Percentiles rank a stretch among this genome's conserved stretches.
Evolutionary conservation across 2,329 filamentous ascomycete genomes (phyloP).

Genomic region (Ophiostoma ips): DNA sequence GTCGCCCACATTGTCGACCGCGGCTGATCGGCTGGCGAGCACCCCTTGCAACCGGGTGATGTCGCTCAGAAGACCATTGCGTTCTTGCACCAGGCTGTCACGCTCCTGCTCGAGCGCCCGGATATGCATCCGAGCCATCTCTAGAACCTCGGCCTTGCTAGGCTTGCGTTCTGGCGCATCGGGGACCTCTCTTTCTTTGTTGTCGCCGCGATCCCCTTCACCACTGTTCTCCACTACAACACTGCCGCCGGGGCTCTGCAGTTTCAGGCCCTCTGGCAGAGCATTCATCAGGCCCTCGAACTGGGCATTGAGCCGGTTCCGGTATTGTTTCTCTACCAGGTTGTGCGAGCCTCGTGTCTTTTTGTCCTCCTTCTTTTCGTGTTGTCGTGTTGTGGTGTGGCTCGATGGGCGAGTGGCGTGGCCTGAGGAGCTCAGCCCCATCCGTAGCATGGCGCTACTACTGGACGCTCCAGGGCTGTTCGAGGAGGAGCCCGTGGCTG

Average conservation of each 20-base stretch:
- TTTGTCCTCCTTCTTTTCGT: slow-evolving; percentile 14
- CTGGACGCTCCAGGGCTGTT: not conserved
- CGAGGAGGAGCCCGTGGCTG: not conserved
- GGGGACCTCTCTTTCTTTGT: too few species aligned
- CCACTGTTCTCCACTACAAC: not conserved
- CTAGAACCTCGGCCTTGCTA: slow-evolving; percentile 25
- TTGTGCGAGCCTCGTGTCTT: slow-evolving; percentile 10
- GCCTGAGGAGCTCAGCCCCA: not conserved
- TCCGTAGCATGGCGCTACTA: too few species aligned
- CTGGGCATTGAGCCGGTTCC: slow-evolving; percentile 12
- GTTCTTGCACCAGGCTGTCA: slow-evolving; percentile 19
- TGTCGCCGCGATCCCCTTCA: not conserved
- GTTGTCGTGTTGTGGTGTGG: slow-evolving; percentile 1
- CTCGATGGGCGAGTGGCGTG: not conserved
- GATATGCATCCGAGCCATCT: slow-evolving; percentile 23
- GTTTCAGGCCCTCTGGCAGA: slow-evolving; percentile 9
- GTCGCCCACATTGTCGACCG: not conserved
- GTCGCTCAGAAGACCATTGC: slow-evolving; percentile 15
- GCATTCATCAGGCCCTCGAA: slow-evolving; percentile 13
- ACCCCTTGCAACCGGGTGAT: slow-evolving; percentile 10
- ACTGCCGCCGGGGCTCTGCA: not conserved
- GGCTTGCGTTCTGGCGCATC: slow-evolving; percentile 7
- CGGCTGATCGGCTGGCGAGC: not conserved
- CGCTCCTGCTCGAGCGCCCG: slow-evolving; percentile 20
- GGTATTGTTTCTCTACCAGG: slow-evolving; percentile 14